Conservation (phyloP, 441 rosid genomes). For the Dalechampia spathulata region DNA sequence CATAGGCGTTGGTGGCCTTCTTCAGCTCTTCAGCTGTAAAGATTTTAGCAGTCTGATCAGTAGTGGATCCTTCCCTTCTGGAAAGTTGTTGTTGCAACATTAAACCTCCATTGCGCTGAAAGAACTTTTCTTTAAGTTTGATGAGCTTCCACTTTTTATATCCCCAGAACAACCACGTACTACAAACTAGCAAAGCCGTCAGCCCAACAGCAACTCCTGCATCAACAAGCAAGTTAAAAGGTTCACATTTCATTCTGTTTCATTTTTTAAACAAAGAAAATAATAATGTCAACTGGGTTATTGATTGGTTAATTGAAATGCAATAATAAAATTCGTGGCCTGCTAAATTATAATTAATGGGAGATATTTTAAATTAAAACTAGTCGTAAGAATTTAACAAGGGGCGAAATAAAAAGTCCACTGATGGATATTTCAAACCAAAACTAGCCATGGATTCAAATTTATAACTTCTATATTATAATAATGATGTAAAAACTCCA, state of each 20-base stretch:
- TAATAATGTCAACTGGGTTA: too few relatives aligned
- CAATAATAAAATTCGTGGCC: neutral
- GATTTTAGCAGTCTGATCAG: slow-evolving; percentile 12
- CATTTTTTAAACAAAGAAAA: too few relatives aligned
- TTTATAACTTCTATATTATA: too few relatives aligned
- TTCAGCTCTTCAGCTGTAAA: slow-evolving; percentile 13
- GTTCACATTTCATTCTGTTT: too few relatives aligned
- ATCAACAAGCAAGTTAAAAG: too few relatives aligned
- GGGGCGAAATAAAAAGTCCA: too few relatives aligned
- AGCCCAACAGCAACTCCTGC: slow-evolving; percentile 18
- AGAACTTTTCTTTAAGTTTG: slow-evolving; percentile 24
- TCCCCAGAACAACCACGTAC: too few relatives aligned
- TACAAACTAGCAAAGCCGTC: slow-evolving; percentile 1
- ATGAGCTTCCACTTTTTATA: slow-evolving; percentile 17
- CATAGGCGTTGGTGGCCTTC: slow-evolving; percentile 21
- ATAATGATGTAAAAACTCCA: too few relatives aligned
- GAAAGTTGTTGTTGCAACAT: slow-evolving; percentile 18
- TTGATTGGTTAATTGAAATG: neutral
- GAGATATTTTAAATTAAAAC: neutral
- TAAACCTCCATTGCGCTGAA: slow-evolving; percentile 31
- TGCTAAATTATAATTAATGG: neutral
- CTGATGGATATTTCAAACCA: too few relatives aligned
- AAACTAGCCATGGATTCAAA: too few relatives aligned
- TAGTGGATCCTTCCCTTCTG: neutral
- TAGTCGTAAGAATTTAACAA: too few relatives aligned